Evolutionary conservation across 1,284 basidiomycete species (phyloP).

Genomic region (Tilletia caries): DNA sequence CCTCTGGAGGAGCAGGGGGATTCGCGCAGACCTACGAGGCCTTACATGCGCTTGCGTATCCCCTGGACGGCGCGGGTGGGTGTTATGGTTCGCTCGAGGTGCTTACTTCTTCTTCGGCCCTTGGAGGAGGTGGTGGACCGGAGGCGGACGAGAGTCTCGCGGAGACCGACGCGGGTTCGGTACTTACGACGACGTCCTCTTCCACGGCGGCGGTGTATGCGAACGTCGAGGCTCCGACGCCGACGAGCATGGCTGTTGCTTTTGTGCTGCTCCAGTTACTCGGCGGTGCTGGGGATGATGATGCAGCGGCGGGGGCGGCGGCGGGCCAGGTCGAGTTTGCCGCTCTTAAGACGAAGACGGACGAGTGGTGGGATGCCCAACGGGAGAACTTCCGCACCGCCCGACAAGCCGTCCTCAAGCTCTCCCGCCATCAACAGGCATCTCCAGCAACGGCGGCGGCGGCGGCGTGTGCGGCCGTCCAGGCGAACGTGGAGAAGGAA

Average conservation of each 20-base stretch:
- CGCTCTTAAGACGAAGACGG: constrained; percentile 32
- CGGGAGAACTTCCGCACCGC: constrained; percentile 17
- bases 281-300: constrained; percentile 6
- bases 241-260: constrained; percentile 35
- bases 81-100: no score
- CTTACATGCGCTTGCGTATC: constrained; percentile 1
- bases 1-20: neutral
- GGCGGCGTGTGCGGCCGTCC: constrained; percentile 1
- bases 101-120: no score
- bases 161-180: neutral
- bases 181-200: constrained; percentile 10
- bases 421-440: constrained; percentile 15
- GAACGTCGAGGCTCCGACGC: constrained; percentile 22
- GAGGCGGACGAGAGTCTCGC: neutral
- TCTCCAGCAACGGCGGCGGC: neutral
- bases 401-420: neutral
- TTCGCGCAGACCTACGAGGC: neutral
- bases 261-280: constrained; percentile 43
- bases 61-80: no score
- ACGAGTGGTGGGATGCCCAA: constrained; percentile 37
- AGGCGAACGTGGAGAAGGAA: constrained; percentile 29
- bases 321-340: constrained; percentile 39
- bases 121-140: neutral
- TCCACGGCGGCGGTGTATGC: constrained; percentile 1
- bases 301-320: neutral